phyloP scores from a whole-genome alignment of 2,329 filamentous ascomycete species.

The Colletotrichum eleusines region DNA sequence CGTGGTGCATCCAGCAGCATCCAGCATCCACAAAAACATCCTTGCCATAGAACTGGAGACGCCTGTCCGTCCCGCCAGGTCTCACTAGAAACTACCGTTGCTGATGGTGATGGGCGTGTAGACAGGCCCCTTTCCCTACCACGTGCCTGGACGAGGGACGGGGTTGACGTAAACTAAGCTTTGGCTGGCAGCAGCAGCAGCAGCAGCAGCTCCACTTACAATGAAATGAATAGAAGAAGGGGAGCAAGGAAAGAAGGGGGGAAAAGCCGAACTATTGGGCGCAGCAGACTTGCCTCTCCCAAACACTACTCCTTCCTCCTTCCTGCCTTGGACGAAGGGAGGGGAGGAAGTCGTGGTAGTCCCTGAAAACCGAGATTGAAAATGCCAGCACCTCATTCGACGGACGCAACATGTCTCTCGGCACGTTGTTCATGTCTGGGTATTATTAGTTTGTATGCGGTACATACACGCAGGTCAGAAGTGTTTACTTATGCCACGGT shows the following conservation, averaged over 20 bases:
- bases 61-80: not conserved
- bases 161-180: constrained; percentile 32
- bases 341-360: too few relatives aligned
- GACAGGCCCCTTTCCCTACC: constrained; percentile 12
- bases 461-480: not conserved
- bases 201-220: constrained; percentile 13
- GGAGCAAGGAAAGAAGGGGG: not conserved
- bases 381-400: constrained; percentile 5
- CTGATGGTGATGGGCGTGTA: constrained; percentile 4
- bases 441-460: not conserved
- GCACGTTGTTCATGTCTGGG: not conserved
- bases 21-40: constrained; percentile 11
- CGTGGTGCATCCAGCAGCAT: constrained; percentile 15
- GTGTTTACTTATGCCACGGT: not conserved
- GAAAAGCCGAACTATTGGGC: not conserved
- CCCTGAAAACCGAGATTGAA: constrained; percentile 12
- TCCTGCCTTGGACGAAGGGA: too few relatives aligned
- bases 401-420: not conserved
- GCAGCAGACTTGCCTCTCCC: not conserved
- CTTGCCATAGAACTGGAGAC: constrained; percentile 18
- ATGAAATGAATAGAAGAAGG: constrained; percentile 24
- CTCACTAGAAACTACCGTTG: not conserved
- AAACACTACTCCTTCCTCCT: not conserved
- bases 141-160: constrained; percentile 2
- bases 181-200: too few relatives aligned